Evolutionary conservation across 192 early-diverging fungal genomes (phyloP).

Genomic region (Entomortierella lignicola): DNA sequence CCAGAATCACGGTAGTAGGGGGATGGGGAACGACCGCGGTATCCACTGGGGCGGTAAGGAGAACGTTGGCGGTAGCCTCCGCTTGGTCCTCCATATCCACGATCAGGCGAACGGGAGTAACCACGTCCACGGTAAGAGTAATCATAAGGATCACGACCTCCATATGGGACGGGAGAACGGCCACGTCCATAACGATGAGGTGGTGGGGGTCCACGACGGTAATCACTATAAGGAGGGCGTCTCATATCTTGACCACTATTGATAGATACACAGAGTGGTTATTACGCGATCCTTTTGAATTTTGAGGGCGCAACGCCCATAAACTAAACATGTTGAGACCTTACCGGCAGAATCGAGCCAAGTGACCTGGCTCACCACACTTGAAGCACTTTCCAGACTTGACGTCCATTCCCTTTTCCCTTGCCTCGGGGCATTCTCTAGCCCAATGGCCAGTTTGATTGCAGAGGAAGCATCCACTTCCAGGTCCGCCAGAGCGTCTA

Average conservation of each 20-base stretch:
- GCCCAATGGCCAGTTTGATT: constrained; percentile 66
- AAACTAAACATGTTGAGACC: background rate
- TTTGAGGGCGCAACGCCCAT: no score
- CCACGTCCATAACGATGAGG: constrained; percentile 48
- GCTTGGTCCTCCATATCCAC: constrained; percentile 51
- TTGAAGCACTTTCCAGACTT: constrained; percentile 66
- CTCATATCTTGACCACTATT: constrained; percentile 24
- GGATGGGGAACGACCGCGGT: constrained; percentile 54
- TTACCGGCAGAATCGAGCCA: constrained; percentile 64
- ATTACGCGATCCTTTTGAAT: no score
- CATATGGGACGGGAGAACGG: constrained; percentile 52
- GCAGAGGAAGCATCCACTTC: constrained; percentile 67
- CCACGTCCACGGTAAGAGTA: constrained; percentile 53
- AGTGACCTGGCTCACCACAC: constrained; percentile 64
- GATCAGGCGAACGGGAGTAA: constrained; percentile 57
- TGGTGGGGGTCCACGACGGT: constrained; percentile 53
- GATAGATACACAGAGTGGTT: background rate
- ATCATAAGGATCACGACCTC: constrained; percentile 48
- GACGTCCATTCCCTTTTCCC: constrained; percentile 67
- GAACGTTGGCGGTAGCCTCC: constrained; percentile 45
- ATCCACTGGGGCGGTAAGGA: constrained; percentile 46
- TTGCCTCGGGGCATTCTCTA: constrained; percentile 62
- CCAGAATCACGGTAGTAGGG: constrained; percentile 45
- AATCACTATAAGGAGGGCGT: constrained; percentile 49
- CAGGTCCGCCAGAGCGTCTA: constrained; percentile 61